These are phyloP conservation scores for Sisymbrium altissimum DNA, from an alignment of 345 rosid species.

Conservation along the genomic window DNA sequence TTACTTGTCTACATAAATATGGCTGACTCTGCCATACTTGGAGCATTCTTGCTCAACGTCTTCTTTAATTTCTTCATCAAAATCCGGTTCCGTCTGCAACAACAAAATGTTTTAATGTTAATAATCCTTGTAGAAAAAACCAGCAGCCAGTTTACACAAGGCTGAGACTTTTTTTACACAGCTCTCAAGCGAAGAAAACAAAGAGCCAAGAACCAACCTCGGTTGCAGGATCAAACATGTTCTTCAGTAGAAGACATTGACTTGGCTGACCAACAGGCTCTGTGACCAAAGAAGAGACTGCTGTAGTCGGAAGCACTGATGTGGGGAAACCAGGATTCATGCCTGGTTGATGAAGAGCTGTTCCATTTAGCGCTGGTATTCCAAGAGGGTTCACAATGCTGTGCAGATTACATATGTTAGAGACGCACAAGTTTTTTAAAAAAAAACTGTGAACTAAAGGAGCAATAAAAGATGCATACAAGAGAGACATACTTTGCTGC, in stretches of 20 bases:
- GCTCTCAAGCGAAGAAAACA: neutral
- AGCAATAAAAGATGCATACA: constrained; percentile 13
- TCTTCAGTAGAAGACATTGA: constrained; percentile 82
- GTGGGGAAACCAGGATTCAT: constrained; percentile 48
- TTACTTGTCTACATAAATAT: constrained; percentile 87
- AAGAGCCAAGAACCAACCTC: constrained; percentile 50
- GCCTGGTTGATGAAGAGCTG: constrained; percentile 47
- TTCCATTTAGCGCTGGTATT: constrained; percentile 59
- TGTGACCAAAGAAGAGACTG: constrained; percentile 44
- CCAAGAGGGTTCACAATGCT: constrained; percentile 76
- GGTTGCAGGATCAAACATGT: constrained; percentile 86
- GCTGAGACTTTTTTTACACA: neutral
- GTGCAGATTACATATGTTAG: constrained; percentile 1
- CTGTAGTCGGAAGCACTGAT: constrained; percentile 49
- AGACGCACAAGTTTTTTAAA: too few relatives aligned
- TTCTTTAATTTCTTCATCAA: constrained; percentile 71
- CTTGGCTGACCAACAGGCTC: constrained; percentile 79
- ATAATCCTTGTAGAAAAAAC: neutral
- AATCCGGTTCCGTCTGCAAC: constrained; percentile 77
- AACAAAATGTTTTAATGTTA: constrained; percentile 6
- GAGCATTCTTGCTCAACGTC: constrained; percentile 85
- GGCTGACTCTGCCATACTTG: constrained; percentile 71
- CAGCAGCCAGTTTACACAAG: neutral
- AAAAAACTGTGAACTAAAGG: neutral
- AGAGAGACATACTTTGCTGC: constrained; percentile 58